Percentiles rank a stretch among this genome's conserved stretches.
Evolutionary conservation across 148 eudicot genomes (phyloP).

Genomic region (Chenopodium formosanum): DNA sequence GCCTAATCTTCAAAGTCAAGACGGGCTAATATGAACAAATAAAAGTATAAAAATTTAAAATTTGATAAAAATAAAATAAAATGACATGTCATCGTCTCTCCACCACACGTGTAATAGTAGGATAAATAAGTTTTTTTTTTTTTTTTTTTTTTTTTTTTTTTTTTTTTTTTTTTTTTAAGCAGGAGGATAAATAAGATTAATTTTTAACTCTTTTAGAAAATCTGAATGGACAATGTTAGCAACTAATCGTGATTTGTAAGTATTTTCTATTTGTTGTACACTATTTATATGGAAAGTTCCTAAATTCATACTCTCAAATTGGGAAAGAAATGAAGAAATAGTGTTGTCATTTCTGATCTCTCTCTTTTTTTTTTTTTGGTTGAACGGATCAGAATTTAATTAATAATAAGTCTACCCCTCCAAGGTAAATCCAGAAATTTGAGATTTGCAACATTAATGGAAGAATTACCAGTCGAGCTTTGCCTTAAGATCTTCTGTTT

Average conservation of each 20-base stretch:
- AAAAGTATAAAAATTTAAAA: no score
- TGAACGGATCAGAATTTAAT: no score
- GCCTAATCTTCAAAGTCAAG: no score
- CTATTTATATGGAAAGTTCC: not conserved
- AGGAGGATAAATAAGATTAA: not conserved
- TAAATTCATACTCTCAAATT: not conserved
- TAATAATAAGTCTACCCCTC: no score
- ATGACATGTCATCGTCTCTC: no score
- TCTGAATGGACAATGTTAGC: not conserved
- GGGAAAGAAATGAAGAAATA: constrained; percentile 9
- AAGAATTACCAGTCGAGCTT: constrained; percentile 61
- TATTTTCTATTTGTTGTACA: not conserved
- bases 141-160: no score
- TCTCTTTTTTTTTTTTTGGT: no score
- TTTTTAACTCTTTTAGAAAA: no score
- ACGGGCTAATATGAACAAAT: no score
- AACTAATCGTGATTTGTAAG: not conserved
- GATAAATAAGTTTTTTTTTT: no score
- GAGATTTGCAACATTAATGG: constrained; percentile 38
- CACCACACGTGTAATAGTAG: not conserved
- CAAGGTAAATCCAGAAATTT: not conserved
- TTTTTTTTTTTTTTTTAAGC: no score
- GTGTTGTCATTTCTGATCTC: constrained; percentile 46
- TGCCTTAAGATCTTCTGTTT: constrained; percentile 57
- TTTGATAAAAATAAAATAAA: no score